Evolutionary conservation across 352 stramenopile genomes (phyloP), one percentile per base, ranked within the genome.

Genomic region (Phytopythium helicoides): DNA sequence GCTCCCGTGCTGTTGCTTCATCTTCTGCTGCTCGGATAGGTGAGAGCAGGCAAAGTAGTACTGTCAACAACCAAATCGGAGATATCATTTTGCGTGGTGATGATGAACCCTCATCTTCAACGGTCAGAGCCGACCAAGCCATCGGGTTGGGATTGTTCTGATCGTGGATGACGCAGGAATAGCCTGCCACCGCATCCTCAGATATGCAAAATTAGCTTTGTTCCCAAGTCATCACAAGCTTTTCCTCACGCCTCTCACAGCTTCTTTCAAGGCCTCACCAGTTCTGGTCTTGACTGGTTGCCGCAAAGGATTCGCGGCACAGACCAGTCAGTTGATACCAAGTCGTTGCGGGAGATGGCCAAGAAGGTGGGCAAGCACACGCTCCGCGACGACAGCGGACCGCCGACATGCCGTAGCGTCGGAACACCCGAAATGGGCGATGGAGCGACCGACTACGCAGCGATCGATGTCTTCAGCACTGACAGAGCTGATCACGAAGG

Each of bases 11-110:
- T 52, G n/a, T 18, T 52, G 28, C 46, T 52, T 12, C 46, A 52
- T 11, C 31, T 52, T n/a, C 46, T 52, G 46, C 46, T 52, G 46
- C 46, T 52, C 46, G 46, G 46, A 3, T 52, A 47, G 40, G 19
- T 14, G 4, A 14, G 41, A 22, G 11, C 1, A 35, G 26, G 40
- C 3, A 33, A 16, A 47, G 10, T 12, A 47, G 23, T 18, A 6
- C 23, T 8, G 25, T 23, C 15, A 41, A 41, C 15, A 41, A 41
- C 15, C 8, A 41, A 41, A n/a, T n/a, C n/a, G n/a, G n/a, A 41
- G n/a, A n/a, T 41, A 41, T 41, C 15, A 18, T 41, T 41, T 22
- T 41, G 15, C 36, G 14, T 33, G 28, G 28, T 33, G 28, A 33
- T 33, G 28, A 33, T 33, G 28, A 33, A 33, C 28, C 28, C 28